phyloP scores from a whole-genome alignment of 331 rosid genomes.

The Quercus tomentella region DNA sequence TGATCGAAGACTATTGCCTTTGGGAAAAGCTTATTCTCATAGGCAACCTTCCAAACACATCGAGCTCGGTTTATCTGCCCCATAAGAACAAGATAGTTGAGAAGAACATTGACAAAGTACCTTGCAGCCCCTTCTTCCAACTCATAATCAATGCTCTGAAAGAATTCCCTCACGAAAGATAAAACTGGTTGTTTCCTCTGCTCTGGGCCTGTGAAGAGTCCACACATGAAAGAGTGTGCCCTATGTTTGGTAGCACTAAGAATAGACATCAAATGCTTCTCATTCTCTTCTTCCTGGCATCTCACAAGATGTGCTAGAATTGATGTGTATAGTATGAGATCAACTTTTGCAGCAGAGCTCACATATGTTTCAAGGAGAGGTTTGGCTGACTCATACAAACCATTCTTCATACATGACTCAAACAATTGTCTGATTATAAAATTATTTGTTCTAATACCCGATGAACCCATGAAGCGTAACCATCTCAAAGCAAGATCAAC shows the following conservation, averaged over 20 bases:
- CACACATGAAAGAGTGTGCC: conserved; percentile 90
- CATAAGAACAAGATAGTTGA: conserved; percentile 93
- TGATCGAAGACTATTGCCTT: conserved; percentile 91
- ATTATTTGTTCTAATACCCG: conserved; percentile 84
- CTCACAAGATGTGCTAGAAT: conserved; percentile 89
- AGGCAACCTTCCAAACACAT: conserved; percentile 90
- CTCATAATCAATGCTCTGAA: conserved; percentile 85
- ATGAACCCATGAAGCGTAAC: conserved; percentile 91
- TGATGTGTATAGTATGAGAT: conserved; percentile 90
- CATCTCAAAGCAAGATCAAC: conserved; percentile 88
- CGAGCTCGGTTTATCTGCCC: conserved; percentile 92
- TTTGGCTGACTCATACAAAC: conserved; percentile 73
- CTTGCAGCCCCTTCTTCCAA: conserved; percentile 90
- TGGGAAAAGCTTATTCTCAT: conserved; percentile 94
- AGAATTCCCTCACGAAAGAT: conserved; percentile 81
- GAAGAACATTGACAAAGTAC: conserved; percentile 89
- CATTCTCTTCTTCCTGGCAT: conserved; percentile 83
- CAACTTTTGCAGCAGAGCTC: conserved; percentile 83
- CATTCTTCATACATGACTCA: conserved; percentile 89
- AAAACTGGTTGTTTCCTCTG: conserved; percentile 83
- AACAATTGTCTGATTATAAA: conserved; percentile 87
- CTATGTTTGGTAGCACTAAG: conserved; percentile 72
- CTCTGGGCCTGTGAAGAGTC: conserved; percentile 83
- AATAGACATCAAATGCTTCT: conserved; percentile 91
- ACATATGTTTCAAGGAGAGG: conserved; percentile 89